A percentile compares a stretch with the other conserved stretches of the same genome.
These are phyloP conservation scores for Cephalotrichum gorgonifer DNA, from an alignment of 2,329 filamentous ascomycete species.

Conservation along the genomic window DNA sequence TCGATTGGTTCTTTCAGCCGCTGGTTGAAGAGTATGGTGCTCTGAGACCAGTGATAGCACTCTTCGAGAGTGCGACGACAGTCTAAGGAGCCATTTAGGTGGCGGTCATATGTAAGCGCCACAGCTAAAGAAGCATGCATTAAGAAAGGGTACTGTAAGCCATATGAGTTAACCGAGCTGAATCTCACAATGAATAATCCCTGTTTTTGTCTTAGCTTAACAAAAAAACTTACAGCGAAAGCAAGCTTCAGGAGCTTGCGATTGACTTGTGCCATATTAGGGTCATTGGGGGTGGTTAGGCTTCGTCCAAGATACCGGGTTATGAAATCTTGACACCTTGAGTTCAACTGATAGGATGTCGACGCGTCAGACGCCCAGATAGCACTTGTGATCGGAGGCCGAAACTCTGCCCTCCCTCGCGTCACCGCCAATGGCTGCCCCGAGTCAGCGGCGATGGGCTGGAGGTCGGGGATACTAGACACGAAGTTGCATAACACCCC, in stretches of 20 bases:
- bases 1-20: slow-evolving; percentile 22
- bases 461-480: slow-evolving; percentile 23
- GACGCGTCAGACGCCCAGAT: slow-evolving; percentile 23
- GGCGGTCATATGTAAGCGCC: slow-evolving; percentile 27
- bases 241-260: slow-evolving; percentile 23
- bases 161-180: slow-evolving; percentile 7
- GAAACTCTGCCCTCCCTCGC: slow-evolving; percentile 11
- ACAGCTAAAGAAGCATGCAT: slow-evolving; percentile 36
- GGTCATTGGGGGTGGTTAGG: slow-evolving; percentile 24
- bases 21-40: slow-evolving; percentile 27
- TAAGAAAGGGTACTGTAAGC: slow-evolving; percentile 26
- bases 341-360: slow-evolving; percentile 21
- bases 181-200: background rate
- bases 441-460: slow-evolving; percentile 18
- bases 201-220: background rate
- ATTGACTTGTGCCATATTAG: slow-evolving; percentile 24
- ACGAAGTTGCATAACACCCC: slow-evolving; percentile 33
- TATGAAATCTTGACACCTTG: slow-evolving; percentile 29
- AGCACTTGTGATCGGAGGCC: slow-evolving; percentile 15
- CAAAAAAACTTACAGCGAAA: slow-evolving; percentile 22
- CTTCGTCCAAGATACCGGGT: slow-evolving; percentile 26
- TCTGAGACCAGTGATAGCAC: slow-evolving; percentile 30
- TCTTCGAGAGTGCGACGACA: slow-evolving; percentile 23
- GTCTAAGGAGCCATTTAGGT: slow-evolving; percentile 13
- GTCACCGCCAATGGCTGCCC: slow-evolving; percentile 10